Percentiles rank a stretch among this genome's conserved stretches.
These are phyloP conservation scores for Rhododendron griersonianum DNA, from an alignment of 148 eudicot genomes.

Conservation along the genomic window DNA sequence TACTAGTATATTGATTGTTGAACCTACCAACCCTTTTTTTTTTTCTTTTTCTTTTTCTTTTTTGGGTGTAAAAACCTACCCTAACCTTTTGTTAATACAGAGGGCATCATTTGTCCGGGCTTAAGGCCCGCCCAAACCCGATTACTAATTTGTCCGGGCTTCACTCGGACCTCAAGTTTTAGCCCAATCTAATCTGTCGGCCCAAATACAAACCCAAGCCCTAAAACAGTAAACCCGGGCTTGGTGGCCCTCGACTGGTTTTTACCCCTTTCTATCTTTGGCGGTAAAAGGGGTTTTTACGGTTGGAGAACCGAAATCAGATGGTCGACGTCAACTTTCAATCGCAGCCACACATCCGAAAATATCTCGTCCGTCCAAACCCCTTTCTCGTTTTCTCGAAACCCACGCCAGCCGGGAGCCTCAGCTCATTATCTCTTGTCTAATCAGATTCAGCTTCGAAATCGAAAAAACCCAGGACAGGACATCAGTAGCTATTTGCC, in stretches of 20 bases:
- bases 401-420: neutral
- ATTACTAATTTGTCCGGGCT: neutral
- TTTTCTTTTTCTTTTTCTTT: no score
- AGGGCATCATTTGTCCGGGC: neutral
- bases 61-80: no score
- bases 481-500: neutral
- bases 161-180: neutral
- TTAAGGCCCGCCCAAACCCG: neutral
- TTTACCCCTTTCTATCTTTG: neutral
- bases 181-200: neutral
- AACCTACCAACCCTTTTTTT: no score
- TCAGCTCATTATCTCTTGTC: neutral
- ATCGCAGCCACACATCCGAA: slow-evolving; percentile 6
- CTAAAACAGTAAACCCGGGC: neutral
- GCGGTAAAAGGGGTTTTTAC: neutral
- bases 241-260: neutral
- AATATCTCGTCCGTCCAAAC: slow-evolving; percentile 17
- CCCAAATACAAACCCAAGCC: neutral
- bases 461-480: neutral
- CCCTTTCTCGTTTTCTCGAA: slow-evolving; percentile 15
- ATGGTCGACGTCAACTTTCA: neutral
- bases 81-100: no score
- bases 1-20: no score
- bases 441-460: slow-evolving; percentile 3
- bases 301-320: no score